Base-by-base conservation (phyloP, 192 early-diverging fungal species). In the Dimargaris cristalligena region DNA sequence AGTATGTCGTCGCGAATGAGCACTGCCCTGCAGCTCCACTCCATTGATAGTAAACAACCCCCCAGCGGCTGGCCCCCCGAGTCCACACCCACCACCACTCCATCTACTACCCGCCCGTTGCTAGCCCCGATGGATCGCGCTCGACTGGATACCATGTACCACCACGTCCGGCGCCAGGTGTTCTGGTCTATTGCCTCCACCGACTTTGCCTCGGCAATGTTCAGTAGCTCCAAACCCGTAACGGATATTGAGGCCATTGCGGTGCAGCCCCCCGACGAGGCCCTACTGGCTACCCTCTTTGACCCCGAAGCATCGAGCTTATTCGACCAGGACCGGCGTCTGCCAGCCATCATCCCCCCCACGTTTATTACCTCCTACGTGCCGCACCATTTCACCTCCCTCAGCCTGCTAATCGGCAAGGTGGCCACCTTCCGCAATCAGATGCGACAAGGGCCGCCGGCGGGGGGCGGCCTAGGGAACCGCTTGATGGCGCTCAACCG, bases 181-280 rank as follows among this genome's bases (percentile, higher is more conserved):
- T 51, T 51, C 22, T 51, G 49, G 49, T 51, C 49, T 6, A 51
- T 51, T 51, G 49, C 49, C n/a, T 51, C 49, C 8, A 51, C 49
- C 8, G 49, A 51, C 49, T 51, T 51, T 51, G 49, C 49, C 26
- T 51, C 49, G 26, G 49, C 49, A 9, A n/a, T 51, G 22, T 51
- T 51, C 25, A 51, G 49, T 22, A 51, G 10, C 49, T 51, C 49
- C 9, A 23, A 11, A 9, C 26, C 49, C 8, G 26, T 51, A 23
- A 51, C 49, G 10, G 49, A 51, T 51, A 14, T 51, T 8, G 49
- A 26, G 10, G 26, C 49, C 18, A 26, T 51, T 26, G 26, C 49
- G 10, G 49, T 51, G 26, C 18, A 51, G n/a, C n/a, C 9, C 10
- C 22, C 49, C 49, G 49, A 51, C 10, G 49, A 51, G 25, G 10